Evolutionary conservation across 371 early-diverging fungal genomes (phyloP), one percentile per base, ranked within the genome.

Genomic region (Mortierella sp.): DNA sequence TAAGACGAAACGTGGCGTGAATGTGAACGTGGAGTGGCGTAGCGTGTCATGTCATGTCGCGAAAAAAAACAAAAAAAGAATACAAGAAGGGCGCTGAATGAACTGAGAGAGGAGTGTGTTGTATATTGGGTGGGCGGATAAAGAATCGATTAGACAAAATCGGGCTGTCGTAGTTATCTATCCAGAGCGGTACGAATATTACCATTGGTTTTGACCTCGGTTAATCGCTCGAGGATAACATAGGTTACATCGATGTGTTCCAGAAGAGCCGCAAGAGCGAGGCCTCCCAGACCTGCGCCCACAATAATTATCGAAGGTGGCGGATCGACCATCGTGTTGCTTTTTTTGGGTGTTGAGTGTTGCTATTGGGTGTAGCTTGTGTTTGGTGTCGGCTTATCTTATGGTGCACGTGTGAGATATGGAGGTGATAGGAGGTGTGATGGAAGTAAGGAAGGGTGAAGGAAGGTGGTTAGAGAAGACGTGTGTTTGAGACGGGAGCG

Each of bases 201-300:
- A 71, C 72, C 72, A 72, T 49, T 46, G 16, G 72, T 16, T 35
- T 72, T 72, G 46, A 54, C 51, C 10, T 72, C 51, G 54, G 72
- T 5, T 12, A 48, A 16, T 24, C 71, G 71, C 29, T 71, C 71
- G 48, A 46, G 48, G 32, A 71, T 48, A 44, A 46, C 16, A n/a
- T 71, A 71, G 27, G 55, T 12, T 14, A 74, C 44, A 41, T 56
- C 14, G 43, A 55, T 41, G 4, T 58, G 54, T 56, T 74, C 74
- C 56, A 74, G 60, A 74, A 54, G 56, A 5, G 55, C 58, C 1
- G 74, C 74, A 11, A 74, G 74, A 24, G 55, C 43, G 27, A 74
- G 56, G 43, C 74, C 74, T 1, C 74, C 58, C 11, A 74, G n/a
- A 18, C 74, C 74, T 32, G 74, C 74, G 74, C 74, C 74, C 27